Conservation (phyloP, 345 rosid genomes). For the Excoecaria agallocha region DNA sequence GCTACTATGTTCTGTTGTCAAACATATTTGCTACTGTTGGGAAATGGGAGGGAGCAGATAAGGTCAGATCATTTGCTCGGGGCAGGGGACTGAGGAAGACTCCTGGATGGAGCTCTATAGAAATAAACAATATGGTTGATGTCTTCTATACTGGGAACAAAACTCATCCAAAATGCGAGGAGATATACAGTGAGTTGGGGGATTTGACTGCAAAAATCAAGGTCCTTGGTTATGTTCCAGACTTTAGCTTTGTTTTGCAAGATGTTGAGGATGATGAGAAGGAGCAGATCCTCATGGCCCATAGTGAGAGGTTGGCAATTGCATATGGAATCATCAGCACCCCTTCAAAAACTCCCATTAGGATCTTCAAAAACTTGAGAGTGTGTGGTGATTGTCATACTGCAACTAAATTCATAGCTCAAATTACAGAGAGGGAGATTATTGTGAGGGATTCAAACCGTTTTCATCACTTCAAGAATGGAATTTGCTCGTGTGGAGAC, state of each 20-base stretch:
- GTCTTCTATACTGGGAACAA: constrained; percentile 1
- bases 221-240: constrained; percentile 4
- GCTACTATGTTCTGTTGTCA: constrained; percentile 5
- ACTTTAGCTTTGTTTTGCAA: constrained; percentile 8
- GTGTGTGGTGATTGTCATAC: constrained; percentile 14
- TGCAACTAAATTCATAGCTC: constrained; percentile 8
- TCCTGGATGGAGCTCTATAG: constrained; percentile 11
- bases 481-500: constrained; percentile 12
- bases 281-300: constrained; percentile 4
- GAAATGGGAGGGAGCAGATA: constrained; percentile 12
- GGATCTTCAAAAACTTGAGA: constrained; percentile 11
- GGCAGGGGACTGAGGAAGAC: constrained; percentile 8
- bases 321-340: constrained; percentile 7
- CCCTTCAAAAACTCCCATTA: not conserved
- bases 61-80: constrained; percentile 1
- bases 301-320: constrained; percentile 13
- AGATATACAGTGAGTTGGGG: constrained; percentile 3
- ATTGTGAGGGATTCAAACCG: constrained; percentile 13
- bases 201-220: constrained; percentile 9
- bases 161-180: constrained; percentile 5
- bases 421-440: constrained; percentile 12
- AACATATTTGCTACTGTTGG: constrained; percentile 12
- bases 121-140: constrained; percentile 5
- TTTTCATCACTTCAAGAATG: constrained; percentile 11
- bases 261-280: constrained; percentile 13